These are phyloP conservation scores for Arbutus unedo DNA, from an alignment of 148 eudicot species.

Conservation along the genomic window DNA sequence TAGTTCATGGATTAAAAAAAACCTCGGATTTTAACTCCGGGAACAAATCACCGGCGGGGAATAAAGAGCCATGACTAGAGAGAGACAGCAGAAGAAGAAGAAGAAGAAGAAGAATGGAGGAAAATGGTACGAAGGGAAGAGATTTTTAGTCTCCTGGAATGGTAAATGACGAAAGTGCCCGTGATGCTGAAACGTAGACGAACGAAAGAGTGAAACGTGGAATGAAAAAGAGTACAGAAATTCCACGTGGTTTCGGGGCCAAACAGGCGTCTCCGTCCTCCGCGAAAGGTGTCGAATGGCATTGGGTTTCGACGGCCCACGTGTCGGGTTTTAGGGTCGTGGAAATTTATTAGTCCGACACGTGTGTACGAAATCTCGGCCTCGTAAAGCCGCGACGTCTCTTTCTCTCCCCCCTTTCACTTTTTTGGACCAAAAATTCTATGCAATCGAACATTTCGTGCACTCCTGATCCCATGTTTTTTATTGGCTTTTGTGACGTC, in stretches of 20 bases:
- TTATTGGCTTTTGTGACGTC: no score
- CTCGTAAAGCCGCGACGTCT: constrained; percentile 13
- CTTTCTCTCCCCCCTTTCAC: neutral
- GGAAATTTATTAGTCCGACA: neutral
- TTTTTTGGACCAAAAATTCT: neutral
- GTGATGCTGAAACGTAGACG: neutral
- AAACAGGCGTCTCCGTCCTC: constrained; percentile 18
- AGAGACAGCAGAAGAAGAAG: neutral
- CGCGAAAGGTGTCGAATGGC: constrained; percentile 4
- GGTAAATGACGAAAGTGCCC: constrained; percentile 12
- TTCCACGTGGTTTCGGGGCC: constrained; percentile 22
- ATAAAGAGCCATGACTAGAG: neutral
- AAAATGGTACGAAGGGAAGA: neutral
- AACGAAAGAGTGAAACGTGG: constrained; percentile 19
- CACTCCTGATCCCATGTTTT: no score
- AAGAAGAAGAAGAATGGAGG: neutral
- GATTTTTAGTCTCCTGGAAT: neutral
- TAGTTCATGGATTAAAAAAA: neutral
- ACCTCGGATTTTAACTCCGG: neutral
- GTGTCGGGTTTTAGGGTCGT: constrained; percentile 9
- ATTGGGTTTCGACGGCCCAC: constrained; percentile 9
- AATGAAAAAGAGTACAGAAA: neutral
- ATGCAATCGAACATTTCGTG: no score
- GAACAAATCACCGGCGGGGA: constrained; percentile 12
- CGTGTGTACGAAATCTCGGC: constrained; percentile 15